These are phyloP conservation scores for Wickerhamomyces rabaulensis DNA, from an alignment of 805 yeast genomes.

Conservation along the genomic window DNA sequence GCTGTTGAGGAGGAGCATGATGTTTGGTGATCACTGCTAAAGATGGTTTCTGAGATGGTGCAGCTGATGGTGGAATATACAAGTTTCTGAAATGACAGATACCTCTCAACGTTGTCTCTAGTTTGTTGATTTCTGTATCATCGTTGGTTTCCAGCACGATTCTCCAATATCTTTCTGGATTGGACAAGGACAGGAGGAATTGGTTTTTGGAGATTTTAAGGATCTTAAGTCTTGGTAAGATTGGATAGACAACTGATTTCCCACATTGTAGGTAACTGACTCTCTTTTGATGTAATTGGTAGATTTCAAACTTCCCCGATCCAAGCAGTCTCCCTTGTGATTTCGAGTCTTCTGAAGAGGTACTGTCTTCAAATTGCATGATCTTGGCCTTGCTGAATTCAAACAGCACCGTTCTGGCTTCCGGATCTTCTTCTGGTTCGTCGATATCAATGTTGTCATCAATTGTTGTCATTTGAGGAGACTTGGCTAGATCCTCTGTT, in stretches of 20 bases:
- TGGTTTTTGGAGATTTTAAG: constrained; percentile 42
- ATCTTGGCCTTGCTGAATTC: constrained; percentile 18
- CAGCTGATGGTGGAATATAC: constrained; percentile 13
- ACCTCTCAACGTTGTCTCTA: constrained; percentile 24
- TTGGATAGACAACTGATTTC: constrained; percentile 60
- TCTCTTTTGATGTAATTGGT: constrained; percentile 50
- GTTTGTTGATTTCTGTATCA: constrained; percentile 11
- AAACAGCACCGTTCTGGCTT: constrained; percentile 16
- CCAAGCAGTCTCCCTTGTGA: constrained; percentile 46
- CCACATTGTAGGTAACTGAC: constrained; percentile 62
- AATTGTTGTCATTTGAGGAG: constrained; percentile 1
- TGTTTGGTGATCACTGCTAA: background rate
- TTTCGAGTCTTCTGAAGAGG: constrained; percentile 5
- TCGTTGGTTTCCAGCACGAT: constrained; percentile 29
- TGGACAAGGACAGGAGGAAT: constrained; percentile 60
- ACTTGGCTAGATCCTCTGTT: background rate
- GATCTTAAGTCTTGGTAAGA: constrained; percentile 58
- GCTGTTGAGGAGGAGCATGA: background rate
- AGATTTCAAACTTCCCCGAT: constrained; percentile 55
- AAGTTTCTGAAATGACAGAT: constrained; percentile 40
- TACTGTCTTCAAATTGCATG: constrained; percentile 19
- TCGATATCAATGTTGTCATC: background rate
- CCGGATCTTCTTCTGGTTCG: constrained; percentile 6
- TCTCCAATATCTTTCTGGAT: constrained; percentile 76
- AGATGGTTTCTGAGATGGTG: background rate